phyloP scores from a whole-genome alignment of 2,329 filamentous ascomycete genomes.

The Botrytis elliptica region DNA sequence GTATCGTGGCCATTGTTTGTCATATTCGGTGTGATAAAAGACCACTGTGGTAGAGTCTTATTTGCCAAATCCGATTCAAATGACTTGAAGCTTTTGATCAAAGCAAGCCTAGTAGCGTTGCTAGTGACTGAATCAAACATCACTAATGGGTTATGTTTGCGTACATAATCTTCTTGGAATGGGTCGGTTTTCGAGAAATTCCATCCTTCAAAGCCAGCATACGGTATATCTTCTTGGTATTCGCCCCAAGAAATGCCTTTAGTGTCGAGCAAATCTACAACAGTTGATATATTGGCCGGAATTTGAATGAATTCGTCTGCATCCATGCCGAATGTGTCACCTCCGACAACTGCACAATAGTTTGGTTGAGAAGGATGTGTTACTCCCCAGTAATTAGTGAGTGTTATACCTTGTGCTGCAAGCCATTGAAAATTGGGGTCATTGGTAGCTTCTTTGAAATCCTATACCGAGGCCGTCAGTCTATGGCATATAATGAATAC shows the following conservation, averaged over 20 bases:
- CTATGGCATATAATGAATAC: background rate
- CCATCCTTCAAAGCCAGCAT: slow-evolving; percentile 47
- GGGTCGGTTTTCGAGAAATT: slow-evolving; percentile 54
- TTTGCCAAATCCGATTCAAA: slow-evolving; percentile 59
- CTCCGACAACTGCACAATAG: slow-evolving; percentile 57
- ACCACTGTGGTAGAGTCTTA: slow-evolving; percentile 60
- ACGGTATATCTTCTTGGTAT: slow-evolving; percentile 56
- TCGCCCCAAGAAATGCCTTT: slow-evolving; percentile 50
- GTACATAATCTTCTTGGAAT: slow-evolving; percentile 59
- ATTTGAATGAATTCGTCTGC: slow-evolving; percentile 52
- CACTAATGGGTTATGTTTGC: slow-evolving; percentile 59
- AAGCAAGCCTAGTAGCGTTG: slow-evolving; percentile 50
- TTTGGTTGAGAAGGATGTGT: slow-evolving; percentile 63
- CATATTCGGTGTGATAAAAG: slow-evolving; percentile 62
- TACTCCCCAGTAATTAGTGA: slow-evolving; percentile 53
- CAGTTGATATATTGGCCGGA: slow-evolving; percentile 45
- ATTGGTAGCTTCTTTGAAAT: slow-evolving; percentile 36
- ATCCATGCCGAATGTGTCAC: slow-evolving; percentile 56
- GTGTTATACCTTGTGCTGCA: slow-evolving; percentile 53
- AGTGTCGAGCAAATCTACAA: slow-evolving; percentile 50
- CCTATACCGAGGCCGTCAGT: slow-evolving; percentile 8
- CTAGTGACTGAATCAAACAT: slow-evolving; percentile 54
- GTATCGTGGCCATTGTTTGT: slow-evolving; percentile 63
- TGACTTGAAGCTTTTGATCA: slow-evolving; percentile 60
- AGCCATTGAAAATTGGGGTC: slow-evolving; percentile 47